These are phyloP conservation scores for Metschnikowia dekortorum DNA, from an alignment of 805 yeast genomes.

Conservation along the genomic window DNA sequence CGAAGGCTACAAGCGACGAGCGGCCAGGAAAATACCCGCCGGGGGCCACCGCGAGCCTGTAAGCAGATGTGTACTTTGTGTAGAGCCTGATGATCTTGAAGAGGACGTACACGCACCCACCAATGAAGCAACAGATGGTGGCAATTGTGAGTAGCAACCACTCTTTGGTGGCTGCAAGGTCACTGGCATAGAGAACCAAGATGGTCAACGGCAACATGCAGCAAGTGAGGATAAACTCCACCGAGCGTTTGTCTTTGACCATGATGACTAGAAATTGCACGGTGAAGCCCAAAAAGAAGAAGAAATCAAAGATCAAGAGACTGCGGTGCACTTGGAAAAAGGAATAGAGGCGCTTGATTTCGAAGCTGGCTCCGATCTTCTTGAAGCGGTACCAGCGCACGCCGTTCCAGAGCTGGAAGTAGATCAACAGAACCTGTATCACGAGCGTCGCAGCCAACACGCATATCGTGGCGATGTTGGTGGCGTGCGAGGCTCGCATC, in stretches of 20 bases:
- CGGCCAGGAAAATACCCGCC: conserved; percentile 42
- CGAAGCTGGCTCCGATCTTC: conserved; percentile 45
- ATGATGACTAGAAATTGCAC: conserved; percentile 46
- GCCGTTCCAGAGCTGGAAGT: conserved; percentile 30
- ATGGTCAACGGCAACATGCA: conserved; percentile 43
- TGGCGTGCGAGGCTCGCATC: conserved; percentile 31
- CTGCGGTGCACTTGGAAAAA: conserved; percentile 39
- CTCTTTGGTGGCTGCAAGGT: conserved; percentile 36
- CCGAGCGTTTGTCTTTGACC: conserved; percentile 29
- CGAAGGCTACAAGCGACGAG: conserved; percentile 42
- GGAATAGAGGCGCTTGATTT: conserved; percentile 32
- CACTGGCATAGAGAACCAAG: conserved; percentile 32
- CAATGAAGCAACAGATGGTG: conserved; percentile 29
- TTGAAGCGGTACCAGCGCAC: conserved; percentile 47
- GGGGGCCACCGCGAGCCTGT: conserved; percentile 22
- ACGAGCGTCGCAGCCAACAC: conserved; percentile 36
- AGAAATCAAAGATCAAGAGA: conserved; percentile 38
- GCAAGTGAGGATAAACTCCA: conserved; percentile 44
- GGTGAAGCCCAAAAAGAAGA: conserved; percentile 48
- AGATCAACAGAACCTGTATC: conserved; percentile 25
- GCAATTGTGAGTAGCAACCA: conserved; percentile 20
- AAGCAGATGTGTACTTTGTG: conserved; percentile 39
- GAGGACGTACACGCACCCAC: conserved; percentile 43
- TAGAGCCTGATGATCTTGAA: conserved; percentile 45
- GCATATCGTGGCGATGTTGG: conserved; percentile 40